These are phyloP conservation scores for Fusarium temperatum DNA, from an alignment of 2,329 filamentous ascomycete species.

Conservation along the genomic window DNA sequence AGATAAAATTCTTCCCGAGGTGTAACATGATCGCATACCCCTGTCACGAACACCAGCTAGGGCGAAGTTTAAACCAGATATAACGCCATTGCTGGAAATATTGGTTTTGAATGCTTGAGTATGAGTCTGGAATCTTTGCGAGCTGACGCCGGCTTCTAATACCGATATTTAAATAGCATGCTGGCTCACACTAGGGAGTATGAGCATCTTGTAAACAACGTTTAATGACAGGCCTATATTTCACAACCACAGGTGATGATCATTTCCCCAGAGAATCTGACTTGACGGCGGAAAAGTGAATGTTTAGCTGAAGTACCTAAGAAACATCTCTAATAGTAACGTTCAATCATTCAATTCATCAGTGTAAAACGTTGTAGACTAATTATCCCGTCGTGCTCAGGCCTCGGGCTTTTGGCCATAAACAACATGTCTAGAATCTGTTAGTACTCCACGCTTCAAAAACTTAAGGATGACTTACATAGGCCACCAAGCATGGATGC, in stretches of 20 bases:
- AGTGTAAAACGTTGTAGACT: not conserved
- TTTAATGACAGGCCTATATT: not conserved
- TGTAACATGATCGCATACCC: not conserved
- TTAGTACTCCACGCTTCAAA: fast-evolving
- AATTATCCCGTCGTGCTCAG: not conserved
- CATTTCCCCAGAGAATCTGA: too few relatives aligned
- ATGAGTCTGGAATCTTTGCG: too few relatives aligned
- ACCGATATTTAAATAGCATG: too few relatives aligned
- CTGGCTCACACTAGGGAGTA: too few relatives aligned
- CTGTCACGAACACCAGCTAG: not conserved
- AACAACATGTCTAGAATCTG: conserved; percentile 27
- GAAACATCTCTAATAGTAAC: not conserved
- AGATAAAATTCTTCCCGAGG: not conserved
- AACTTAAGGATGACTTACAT: conserved; percentile 41
- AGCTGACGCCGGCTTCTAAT: too few relatives aligned
- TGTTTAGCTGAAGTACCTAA: not conserved
- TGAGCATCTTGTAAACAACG: fast-evolving
- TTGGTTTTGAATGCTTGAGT: not conserved
- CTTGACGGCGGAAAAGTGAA: not conserved
- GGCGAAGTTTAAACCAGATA: not conserved
- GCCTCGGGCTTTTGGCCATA: conserved; percentile 38
- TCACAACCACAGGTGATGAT: not conserved
- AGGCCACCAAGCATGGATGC: conserved; percentile 51
- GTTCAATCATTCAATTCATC: not conserved
- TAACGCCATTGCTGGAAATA: not conserved